These are phyloP conservation scores for Bimuria novae-zelandiae DNA, from an alignment of 2,329 filamentous ascomycete genomes.

Conservation along the genomic window DNA sequence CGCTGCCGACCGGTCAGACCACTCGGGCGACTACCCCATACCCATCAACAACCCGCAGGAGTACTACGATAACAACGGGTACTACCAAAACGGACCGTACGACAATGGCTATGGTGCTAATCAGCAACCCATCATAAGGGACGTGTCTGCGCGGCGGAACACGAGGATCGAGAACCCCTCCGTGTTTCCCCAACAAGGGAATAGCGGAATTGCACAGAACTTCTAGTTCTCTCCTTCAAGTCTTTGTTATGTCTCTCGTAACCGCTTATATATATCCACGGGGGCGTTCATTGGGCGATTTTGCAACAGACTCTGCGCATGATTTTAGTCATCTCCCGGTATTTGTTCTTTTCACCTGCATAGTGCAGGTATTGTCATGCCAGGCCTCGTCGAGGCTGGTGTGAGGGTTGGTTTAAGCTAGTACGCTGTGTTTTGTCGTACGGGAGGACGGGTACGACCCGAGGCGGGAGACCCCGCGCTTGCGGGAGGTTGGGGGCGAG, in stretches of 20 bases:
- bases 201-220: slow-evolving; percentile 94
- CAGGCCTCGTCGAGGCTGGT: too few species aligned
- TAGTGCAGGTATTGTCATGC: slow-evolving; percentile 1
- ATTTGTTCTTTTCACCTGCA: background rate
- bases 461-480: too few species aligned
- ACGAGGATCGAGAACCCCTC: slow-evolving; percentile 91
- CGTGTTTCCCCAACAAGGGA: slow-evolving; percentile 86
- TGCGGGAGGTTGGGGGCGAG: too few species aligned
- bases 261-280: slow-evolving; percentile 1
- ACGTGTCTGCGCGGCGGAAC: slow-evolving; percentile 89
- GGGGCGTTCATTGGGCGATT: slow-evolving; percentile 4
- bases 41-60: slow-evolving; percentile 53
- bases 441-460: too few species aligned
- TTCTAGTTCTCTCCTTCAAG: slow-evolving; percentile 63
- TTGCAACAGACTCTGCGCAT: background rate
- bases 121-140: slow-evolving; percentile 81
- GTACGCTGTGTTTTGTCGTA: too few species aligned
- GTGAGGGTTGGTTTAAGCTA: too few species aligned
- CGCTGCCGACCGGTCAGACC: slow-evolving; percentile 72
- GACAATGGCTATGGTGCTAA: slow-evolving; percentile 58
- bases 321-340: background rate
- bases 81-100: slow-evolving; percentile 62
- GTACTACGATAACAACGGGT: slow-evolving; percentile 61
- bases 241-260: slow-evolving; percentile 5
- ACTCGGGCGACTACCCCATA: slow-evolving; percentile 60